A percentile compares a stretch with the other conserved stretches of the same genome.
These are phyloP conservation scores for Chlamydomonas eustigma DNA, from an alignment of 139 green algal genomes.

Conservation along the genomic window DNA sequence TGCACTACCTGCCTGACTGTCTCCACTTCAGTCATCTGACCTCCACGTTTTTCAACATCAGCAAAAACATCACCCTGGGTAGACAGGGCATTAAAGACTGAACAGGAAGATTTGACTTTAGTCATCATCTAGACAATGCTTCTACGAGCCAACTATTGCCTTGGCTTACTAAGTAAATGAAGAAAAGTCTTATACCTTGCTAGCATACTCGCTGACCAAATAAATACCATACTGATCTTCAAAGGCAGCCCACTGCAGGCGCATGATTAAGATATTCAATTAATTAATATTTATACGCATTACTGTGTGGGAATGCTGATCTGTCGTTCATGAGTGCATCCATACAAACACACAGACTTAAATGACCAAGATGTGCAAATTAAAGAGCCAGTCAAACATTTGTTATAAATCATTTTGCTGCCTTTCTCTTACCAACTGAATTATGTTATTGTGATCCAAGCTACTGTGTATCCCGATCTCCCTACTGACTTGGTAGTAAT, in stretches of 20 bases:
- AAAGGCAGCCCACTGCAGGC: slow-evolving; percentile 49
- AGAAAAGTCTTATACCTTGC: slow-evolving; percentile 1
- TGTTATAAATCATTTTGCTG: no score
- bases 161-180: not conserved
- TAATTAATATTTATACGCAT: not conserved
- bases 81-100: not conserved
- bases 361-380: no score
- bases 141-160: not conserved
- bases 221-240: slow-evolving; percentile 48
- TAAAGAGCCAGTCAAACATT: no score
- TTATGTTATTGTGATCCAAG: slow-evolving; percentile 53
- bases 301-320: no score
- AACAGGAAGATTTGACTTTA: not conserved
- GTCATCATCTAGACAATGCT: not conserved
- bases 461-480: slow-evolving; percentile 53
- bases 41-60: slow-evolving; percentile 45
- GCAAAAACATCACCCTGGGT: slow-evolving; percentile 49
- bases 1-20: slow-evolving; percentile 44
- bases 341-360: no score
- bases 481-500: slow-evolving; percentile 49
- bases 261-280: not conserved
- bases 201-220: slow-evolving; percentile 33
- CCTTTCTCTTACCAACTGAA: slow-evolving; percentile 40
- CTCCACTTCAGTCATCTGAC: slow-evolving; percentile 42
- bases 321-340: no score